A percentile compares a stretch with the other conserved stretches of the same genome.
These are phyloP conservation scores for Daldinia decipiens DNA, from an alignment of 495 filamentous ascomycete species.

Conservation along the genomic window DNA sequence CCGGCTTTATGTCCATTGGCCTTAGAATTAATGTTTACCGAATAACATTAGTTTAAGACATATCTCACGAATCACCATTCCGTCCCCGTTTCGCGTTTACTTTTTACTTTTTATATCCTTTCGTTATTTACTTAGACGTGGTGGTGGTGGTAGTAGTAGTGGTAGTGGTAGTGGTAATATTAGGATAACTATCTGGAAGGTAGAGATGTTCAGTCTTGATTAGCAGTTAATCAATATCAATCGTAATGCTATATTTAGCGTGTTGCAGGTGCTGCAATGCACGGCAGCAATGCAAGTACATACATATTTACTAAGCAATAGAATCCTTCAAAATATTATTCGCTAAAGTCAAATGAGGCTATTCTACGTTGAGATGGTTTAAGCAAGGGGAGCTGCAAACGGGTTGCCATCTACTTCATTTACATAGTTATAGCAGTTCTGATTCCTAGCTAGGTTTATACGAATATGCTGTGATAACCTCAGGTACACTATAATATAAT, in stretches of 20 bases:
- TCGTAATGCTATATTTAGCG: neutral
- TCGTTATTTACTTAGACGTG: neutral
- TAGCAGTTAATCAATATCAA: neutral
- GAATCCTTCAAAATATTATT: neutral
- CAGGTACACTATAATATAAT: neutral
- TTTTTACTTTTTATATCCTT: neutral
- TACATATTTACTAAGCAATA: slow-evolving; percentile 3
- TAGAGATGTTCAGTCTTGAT: neutral
- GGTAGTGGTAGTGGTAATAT: neutral
- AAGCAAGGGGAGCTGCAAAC: neutral
- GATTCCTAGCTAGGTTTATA: too few species aligned
- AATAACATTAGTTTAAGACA: neutral
- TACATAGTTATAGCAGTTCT: too few species aligned
- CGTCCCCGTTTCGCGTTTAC: neutral
- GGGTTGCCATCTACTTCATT: neutral
- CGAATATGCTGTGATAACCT: neutral
- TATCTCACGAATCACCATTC: neutral
- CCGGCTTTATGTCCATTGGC: neutral
- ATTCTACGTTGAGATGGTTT: neutral
- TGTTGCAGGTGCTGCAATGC: neutral
- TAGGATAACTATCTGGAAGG: neutral
- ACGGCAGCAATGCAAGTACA: too few species aligned
- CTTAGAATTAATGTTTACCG: neutral
- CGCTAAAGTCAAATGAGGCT: neutral
- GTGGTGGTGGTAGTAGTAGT: neutral